These are phyloP conservation scores for Tuber borchii DNA, from an alignment of 495 filamentous ascomycete genomes.

Conservation along the genomic window DNA sequence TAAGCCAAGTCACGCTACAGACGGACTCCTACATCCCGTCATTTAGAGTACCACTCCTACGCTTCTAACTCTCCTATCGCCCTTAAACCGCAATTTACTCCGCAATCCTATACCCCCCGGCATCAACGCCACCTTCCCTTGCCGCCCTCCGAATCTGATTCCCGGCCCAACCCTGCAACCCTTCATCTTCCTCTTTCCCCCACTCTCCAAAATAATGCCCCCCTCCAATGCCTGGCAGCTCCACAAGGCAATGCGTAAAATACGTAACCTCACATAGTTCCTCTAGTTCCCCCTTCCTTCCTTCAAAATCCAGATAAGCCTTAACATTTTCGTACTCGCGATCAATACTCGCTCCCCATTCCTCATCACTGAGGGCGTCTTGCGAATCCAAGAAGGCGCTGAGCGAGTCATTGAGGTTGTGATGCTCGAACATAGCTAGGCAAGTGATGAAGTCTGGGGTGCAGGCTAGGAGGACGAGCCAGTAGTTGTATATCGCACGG, in stretches of 20 bases:
- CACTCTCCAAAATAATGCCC: neutral
- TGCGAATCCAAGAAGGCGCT: neutral
- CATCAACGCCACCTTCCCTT: neutral
- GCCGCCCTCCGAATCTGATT: neutral
- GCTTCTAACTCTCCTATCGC: neutral
- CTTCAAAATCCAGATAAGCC: neutral
- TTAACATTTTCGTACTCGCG: neutral
- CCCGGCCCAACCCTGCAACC: neutral
- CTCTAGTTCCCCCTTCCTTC: neutral
- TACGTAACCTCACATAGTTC: neutral
- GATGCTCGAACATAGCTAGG: neutral
- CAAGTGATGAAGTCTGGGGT: neutral
- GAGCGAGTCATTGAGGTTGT: neutral
- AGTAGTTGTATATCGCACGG: slow-evolving; percentile 2
- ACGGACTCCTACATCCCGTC: neutral
- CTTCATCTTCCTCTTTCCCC: neutral
- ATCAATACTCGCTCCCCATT: neutral
- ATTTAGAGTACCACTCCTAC: no score
- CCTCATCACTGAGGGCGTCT: neutral
- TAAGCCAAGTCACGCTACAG: neutral
- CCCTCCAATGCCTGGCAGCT: neutral
- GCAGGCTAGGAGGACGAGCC: neutral
- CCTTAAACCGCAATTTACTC: neutral
- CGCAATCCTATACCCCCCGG: neutral
- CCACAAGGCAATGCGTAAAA: neutral